Conservation (phyloP, 257 asterid genomes). For the Solanum gracilifrons region DNA sequence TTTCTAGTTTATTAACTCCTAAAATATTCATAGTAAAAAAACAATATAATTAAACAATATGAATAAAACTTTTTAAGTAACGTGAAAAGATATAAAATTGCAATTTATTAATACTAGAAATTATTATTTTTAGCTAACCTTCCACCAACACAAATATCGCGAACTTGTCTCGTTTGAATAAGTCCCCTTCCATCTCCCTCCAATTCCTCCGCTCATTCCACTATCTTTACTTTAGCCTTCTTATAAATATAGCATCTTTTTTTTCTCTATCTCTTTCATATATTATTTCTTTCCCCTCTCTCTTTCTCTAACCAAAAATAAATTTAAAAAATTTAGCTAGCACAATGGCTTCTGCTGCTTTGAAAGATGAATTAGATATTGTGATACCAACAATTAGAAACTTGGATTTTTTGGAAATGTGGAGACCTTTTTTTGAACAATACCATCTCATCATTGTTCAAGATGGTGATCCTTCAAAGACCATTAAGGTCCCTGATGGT, state of each 20-base stretch:
- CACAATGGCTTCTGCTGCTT: neutral
- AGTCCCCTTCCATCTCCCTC: neutral
- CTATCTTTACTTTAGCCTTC: neutral
- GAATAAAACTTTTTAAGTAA: neutral
- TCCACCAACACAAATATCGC: neutral
- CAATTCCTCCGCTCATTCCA: neutral
- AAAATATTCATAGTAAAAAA: neutral
- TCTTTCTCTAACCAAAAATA: neutral
- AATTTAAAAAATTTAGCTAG: neutral
- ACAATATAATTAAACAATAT: neutral
- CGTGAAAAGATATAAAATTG: neutral
- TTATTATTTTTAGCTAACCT: neutral
- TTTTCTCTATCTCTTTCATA: neutral
- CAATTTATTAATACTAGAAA: neutral
- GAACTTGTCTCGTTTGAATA: neutral
- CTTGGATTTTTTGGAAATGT: conserved; percentile 8
- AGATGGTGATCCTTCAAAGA: conserved; percentile 10
- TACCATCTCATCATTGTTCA: conserved; percentile 12
- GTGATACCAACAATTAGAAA: conserved; percentile 7
- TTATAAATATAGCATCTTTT: neutral
- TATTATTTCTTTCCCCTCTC: neutral
- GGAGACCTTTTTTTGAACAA: conserved; percentile 6
- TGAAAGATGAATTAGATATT: conserved; percentile 9
- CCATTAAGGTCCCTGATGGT: conserved; percentile 5
- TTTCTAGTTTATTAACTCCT: neutral